phyloP scores from a whole-genome alignment of 2,329 filamentous ascomycete genomes.

The Paracoccidioides brasiliensis region DNA sequence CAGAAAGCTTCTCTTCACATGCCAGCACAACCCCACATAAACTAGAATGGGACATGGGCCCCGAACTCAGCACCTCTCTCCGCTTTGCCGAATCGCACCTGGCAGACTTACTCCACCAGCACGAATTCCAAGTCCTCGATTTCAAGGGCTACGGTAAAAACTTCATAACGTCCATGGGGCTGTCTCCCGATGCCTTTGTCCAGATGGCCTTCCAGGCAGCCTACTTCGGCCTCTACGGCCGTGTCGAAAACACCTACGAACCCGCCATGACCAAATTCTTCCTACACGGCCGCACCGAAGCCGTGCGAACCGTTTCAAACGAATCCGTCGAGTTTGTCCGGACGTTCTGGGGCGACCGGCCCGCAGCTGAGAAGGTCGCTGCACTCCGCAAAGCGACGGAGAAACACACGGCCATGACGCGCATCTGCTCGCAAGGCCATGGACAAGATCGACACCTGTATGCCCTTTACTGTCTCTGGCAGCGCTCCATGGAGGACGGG shows the following conservation, averaged over 20 bases:
- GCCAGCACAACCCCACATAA: constrained; percentile 91
- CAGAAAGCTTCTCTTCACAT: constrained; percentile 65
- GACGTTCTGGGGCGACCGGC: constrained; percentile 88
- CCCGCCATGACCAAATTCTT: constrained; percentile 96
- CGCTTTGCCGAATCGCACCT: constrained; percentile 91
- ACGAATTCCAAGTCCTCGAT: constrained; percentile 87
- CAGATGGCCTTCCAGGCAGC: constrained; percentile 99
- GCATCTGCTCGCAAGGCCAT: constrained; percentile 74
- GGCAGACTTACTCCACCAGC: constrained; percentile 88
- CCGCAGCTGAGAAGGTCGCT: constrained; percentile 69
- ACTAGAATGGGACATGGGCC: constrained; percentile 93
- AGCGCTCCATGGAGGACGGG: constrained; percentile 69
- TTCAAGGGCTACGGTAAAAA: constrained; percentile 88
- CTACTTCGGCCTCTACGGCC: constrained; percentile 91
- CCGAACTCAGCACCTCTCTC: constrained; percentile 78
- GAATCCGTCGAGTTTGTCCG: constrained; percentile 82
- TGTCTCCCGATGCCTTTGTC: constrained; percentile 92
- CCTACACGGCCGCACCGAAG: constrained; percentile 88
- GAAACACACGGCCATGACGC: constrained; percentile 67
- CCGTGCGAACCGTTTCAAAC: constrained; percentile 70
- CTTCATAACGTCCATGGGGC: constrained; percentile 93
- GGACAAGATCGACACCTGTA: constrained; percentile 91
- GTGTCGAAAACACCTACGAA: constrained; percentile 90
- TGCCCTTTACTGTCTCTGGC: constrained; percentile 89
- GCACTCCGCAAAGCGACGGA: constrained; percentile 71